Conservation (phyloP, 2,329 filamentous ascomycete genomes). For the Fusarium albosuccineum region DNA sequence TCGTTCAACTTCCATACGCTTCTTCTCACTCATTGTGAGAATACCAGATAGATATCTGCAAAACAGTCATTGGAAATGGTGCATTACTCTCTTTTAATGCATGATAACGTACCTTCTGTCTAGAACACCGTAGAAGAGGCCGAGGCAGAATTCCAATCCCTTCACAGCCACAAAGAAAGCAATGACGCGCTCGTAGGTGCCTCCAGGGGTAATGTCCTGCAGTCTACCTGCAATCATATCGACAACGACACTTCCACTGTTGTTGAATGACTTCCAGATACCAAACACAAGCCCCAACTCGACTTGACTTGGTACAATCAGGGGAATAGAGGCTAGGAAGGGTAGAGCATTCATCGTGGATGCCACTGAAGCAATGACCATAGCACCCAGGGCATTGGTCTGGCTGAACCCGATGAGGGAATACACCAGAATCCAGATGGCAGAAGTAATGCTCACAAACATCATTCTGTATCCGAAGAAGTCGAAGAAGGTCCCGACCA, state of each 20-base stretch:
- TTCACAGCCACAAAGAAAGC: constrained; percentile 45
- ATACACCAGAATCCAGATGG: constrained; percentile 38
- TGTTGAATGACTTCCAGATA: constrained; percentile 48
- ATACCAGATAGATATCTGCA: too few species aligned
- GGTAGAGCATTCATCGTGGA: constrained; percentile 46
- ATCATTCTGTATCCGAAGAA: constrained; percentile 43
- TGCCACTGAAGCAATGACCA: constrained; percentile 45
- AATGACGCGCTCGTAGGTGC: constrained; percentile 43
- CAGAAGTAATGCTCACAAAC: constrained; percentile 44
- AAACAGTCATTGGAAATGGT: too few species aligned
- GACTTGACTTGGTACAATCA: constrained; percentile 24
- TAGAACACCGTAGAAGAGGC: constrained; percentile 41
- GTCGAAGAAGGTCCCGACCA: constrained; percentile 41
- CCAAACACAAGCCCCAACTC: constrained; percentile 45
- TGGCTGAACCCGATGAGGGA: constrained; percentile 42
- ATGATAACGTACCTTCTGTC: constrained; percentile 6
- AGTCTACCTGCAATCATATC: constrained; percentile 46
- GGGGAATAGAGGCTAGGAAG: constrained; percentile 43
- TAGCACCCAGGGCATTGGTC: constrained; percentile 39
- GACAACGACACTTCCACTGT: constrained; percentile 44
- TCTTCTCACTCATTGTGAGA: too few species aligned
- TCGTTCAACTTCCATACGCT: too few species aligned
- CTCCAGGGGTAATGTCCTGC: constrained; percentile 44
- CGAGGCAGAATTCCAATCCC: constrained; percentile 45
- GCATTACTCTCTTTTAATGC: too few species aligned